These are phyloP conservation scores for Aspergillus hiratsukae DNA, from an alignment of 2,329 filamentous ascomycete species.

Conservation along the genomic window DNA sequence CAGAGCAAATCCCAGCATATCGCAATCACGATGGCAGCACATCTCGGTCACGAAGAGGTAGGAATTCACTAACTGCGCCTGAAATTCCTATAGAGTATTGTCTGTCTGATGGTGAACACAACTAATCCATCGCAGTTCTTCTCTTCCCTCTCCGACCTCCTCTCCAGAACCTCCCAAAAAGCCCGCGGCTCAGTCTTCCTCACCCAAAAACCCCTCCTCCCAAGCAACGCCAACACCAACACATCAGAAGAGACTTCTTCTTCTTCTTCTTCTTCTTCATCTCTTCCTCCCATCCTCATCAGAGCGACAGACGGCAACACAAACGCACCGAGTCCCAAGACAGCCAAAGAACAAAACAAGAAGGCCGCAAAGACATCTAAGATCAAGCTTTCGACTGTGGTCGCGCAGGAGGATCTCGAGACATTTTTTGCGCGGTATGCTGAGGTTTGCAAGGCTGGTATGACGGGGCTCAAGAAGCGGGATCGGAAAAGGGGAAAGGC, in stretches of 20 bases:
- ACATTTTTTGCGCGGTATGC: conserved; percentile 80
- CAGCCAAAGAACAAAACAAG: conserved; percentile 30
- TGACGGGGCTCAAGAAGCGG: conserved; percentile 85
- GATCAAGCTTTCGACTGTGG: conserved; percentile 77
- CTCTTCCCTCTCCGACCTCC: conserved; percentile 35
- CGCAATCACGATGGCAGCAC: conserved; percentile 27
- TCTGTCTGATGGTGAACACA: conserved; percentile 1
- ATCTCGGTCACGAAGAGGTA: conserved; percentile 42
- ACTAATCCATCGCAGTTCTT: conserved; percentile 35
- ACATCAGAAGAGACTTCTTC: conserved; percentile 41
- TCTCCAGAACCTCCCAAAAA: conserved; percentile 36
- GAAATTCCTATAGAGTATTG: not conserved
- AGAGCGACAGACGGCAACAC: conserved; percentile 77
- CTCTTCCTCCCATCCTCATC: conserved; percentile 70
- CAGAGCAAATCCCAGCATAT: not conserved
- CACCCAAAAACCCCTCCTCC: conserved; percentile 38
- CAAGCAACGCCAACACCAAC: conserved; percentile 5
- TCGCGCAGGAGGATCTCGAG: conserved; percentile 70
- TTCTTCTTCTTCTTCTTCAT: conserved; percentile 57
- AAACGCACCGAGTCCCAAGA: conserved; percentile 39
- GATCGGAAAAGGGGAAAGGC: conserved; percentile 78
- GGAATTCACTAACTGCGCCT: conserved; percentile 1
- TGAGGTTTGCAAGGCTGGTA: conserved; percentile 83
- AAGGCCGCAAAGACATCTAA: conserved; percentile 52
- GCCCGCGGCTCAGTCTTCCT: conserved; percentile 42